Evolutionary conservation across 805 yeast genomes (phyloP).

Genomic region (Wickerhamiella dianesei): DNA sequence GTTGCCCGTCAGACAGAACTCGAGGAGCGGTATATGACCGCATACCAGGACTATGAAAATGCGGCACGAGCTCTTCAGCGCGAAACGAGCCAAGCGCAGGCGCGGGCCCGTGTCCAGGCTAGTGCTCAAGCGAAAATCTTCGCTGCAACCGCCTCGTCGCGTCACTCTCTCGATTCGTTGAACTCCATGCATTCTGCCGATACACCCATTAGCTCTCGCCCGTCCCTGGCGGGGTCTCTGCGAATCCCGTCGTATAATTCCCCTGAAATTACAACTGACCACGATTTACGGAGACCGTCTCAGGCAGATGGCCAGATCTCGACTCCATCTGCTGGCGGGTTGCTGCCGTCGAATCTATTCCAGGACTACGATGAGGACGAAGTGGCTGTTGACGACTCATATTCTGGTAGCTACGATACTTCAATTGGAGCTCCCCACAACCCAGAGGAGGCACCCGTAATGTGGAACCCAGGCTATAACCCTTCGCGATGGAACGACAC

Average conservation of each 20-base stretch:
- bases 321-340: conserved; percentile 8
- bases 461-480: not conserved
- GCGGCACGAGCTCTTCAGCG: conserved; percentile 17
- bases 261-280: not conserved
- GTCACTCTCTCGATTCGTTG: conserved; percentile 1
- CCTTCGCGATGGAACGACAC: not conserved
- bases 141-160: conserved; percentile 1
- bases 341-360: conserved; percentile 12
- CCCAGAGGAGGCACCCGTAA: not conserved
- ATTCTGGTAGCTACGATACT: not conserved
- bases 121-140: conserved; percentile 1
- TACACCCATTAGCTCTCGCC: conserved; percentile 1
- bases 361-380: conserved; percentile 4
- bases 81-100: conserved; percentile 16
- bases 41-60: conserved; percentile 23
- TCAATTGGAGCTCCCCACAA: too few relatives aligned
- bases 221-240: conserved; percentile 1
- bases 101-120: conserved; percentile 6
- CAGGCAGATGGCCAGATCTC: not conserved
- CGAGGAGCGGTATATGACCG: conserved; percentile 24
- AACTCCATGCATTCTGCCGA: conserved; percentile 5
- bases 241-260: not conserved
- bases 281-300: not conserved
- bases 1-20: conserved; percentile 21
- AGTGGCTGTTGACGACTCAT: not conserved